Evolutionary conservation across 2,329 filamentous ascomycete genomes (phyloP).

Genomic region (Xylariaceae sp.): DNA sequence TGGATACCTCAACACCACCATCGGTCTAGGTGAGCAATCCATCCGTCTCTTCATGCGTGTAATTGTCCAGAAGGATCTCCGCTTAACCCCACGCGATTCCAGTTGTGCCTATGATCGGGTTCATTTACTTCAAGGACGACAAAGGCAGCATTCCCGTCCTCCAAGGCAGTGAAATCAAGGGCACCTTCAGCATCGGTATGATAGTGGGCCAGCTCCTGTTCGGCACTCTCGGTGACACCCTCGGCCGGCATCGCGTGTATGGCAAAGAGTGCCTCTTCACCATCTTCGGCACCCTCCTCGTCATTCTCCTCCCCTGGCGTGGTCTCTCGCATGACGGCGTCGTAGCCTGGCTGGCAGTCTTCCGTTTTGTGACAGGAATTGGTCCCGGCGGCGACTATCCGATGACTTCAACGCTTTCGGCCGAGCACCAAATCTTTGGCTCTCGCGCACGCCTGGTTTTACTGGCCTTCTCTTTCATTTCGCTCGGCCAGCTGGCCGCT

Average conservation of each 20-base stretch:
- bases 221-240: slow-evolving; percentile 70
- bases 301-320: slow-evolving; percentile 75
- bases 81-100: not conserved
- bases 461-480: not conserved
- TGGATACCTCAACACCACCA: not conserved
- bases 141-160: slow-evolving; percentile 57
- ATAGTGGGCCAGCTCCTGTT: slow-evolving; percentile 80
- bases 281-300: slow-evolving; percentile 71
- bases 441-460: not conserved
- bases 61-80: not conserved
- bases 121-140: slow-evolving; percentile 63
- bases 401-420: not conserved
- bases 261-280: slow-evolving; percentile 76
- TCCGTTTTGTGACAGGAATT: not conserved
- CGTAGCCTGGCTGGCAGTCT: not conserved
- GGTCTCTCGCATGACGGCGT: not conserved
- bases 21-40: not conserved
- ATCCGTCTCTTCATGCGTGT: not conserved
- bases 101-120: slow-evolving; percentile 60
- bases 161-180: slow-evolving; percentile 79
- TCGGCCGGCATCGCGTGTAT: slow-evolving; percentile 70
- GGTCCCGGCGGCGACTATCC: not conserved
- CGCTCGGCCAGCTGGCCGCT: not conserved
- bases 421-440: not conserved
- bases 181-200: slow-evolving; percentile 77